Base-by-base conservation (phyloP, 805 yeast species). In the Starmerella tilneyi region DNA sequence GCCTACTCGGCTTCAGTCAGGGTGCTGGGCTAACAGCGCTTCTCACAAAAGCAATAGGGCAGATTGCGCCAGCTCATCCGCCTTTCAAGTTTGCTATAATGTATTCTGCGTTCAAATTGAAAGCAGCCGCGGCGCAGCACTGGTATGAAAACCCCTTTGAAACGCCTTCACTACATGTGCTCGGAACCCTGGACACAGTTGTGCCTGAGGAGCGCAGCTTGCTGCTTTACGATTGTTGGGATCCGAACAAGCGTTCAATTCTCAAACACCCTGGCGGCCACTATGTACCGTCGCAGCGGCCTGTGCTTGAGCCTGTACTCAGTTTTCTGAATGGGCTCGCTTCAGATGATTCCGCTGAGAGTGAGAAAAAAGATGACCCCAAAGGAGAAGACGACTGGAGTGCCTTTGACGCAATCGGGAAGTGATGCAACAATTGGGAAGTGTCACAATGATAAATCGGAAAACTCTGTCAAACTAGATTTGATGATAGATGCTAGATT, bases 231-330 rank as follows among this genome's bases (percentile, higher is more conserved):
- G 71, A 73, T 15, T 63, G 72, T 30, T 75, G 80, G 17, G 68
- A 63, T 23, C 57, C 63, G 16, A 65, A 61, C 9, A 59, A 63
- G 20, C 66, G 82, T 5, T 68, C 63, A 4, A 57, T 67, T 12
- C 65, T 81, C 48, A 80, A 75, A 52, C 98, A 89, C 58, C 96
- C 96, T 9, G 97, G 98, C 49, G 96, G 97, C 1, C 98, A 89
- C 60, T 86, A 82, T 66, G 95, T 89, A 38, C 98, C 97, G 23
- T 85, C 84, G 63, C 80, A 86, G 41, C 83, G 82, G 62, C 75
- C 72, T 45, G 62, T 69, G 41, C 55, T 66, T 12, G 55, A 51
- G 9, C 50, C 57, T 3, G 64, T 66, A 8, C 52, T 55, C 3
- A 52, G 53, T 8, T 66, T 66, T 56, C 47, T 56, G 28, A 23